Conservation (phyloP, 192 early-diverging fungal genomes). For the Gryganskiella cystojenkinii region DNA sequence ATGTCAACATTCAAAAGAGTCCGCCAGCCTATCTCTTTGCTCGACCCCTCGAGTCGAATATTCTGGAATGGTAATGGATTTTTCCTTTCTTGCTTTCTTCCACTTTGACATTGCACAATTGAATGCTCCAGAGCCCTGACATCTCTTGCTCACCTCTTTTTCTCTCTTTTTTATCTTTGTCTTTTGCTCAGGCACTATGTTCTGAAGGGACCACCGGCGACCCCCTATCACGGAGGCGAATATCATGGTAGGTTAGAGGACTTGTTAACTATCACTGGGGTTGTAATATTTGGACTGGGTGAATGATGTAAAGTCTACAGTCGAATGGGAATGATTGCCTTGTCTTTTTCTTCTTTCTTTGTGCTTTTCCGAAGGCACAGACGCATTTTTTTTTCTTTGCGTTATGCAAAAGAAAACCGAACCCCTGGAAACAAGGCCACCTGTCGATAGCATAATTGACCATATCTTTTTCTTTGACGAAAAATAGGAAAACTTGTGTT, state of each 20-base stretch:
- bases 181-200: constrained; percentile 87
- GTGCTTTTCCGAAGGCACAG: no score
- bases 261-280: constrained; percentile 1
- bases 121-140: constrained; percentile 3
- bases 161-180: background rate
- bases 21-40: constrained; percentile 92
- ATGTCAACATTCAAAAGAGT: constrained; percentile 76
- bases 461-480: no score
- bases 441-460: no score
- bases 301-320: no score
- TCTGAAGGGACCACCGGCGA: constrained; percentile 94
- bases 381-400: no score
- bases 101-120: background rate
- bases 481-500: constrained; percentile 78
- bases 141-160: constrained; percentile 1
- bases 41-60: constrained; percentile 93
- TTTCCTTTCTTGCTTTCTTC: background rate
- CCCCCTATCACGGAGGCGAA: constrained; percentile 92
- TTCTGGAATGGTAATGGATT: constrained; percentile 89
- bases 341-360: no score
- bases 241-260: constrained; percentile 81
- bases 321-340: no score
- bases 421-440: no score
- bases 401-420: no score
- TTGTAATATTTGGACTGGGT: no score